These are phyloP conservation scores for Durotheca rogersii DNA, from an alignment of 495 filamentous ascomycete species.

Conservation along the genomic window DNA sequence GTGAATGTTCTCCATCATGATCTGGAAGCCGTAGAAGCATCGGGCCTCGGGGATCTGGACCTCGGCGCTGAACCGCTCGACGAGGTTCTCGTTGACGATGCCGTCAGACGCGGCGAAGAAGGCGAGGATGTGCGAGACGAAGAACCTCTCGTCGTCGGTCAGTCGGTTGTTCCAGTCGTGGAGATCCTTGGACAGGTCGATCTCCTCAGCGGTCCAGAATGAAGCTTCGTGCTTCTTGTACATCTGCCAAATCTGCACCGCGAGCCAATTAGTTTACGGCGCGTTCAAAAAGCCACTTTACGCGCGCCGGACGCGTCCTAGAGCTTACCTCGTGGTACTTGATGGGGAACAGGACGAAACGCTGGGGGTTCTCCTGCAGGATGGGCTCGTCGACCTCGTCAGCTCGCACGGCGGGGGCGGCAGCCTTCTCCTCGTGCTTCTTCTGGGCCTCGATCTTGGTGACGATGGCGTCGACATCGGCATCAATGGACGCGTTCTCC, in stretches of 20 bases:
- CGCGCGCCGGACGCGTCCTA: constrained; percentile 41
- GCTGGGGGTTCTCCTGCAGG: constrained; percentile 91
- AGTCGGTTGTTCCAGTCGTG: constrained; percentile 98
- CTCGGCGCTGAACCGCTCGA: constrained; percentile 96
- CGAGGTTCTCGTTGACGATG: constrained; percentile 99
- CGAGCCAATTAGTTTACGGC: constrained; percentile 44
- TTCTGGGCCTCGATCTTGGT: constrained; percentile 55
- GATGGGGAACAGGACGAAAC: constrained; percentile 97
- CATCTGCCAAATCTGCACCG: constrained; percentile 98
- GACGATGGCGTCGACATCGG: constrained; percentile 56
- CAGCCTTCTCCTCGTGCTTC: constrained; percentile 49
- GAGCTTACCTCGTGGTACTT: constrained; percentile 98
- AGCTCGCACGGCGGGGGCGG: constrained; percentile 63
- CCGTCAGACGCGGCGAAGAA: constrained; percentile 99
- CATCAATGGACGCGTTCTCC: constrained; percentile 72
- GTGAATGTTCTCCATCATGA: constrained; percentile 99
- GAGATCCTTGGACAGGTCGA: constrained; percentile 96
- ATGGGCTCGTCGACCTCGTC: constrained; percentile 84
- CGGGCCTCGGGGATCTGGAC: constrained; percentile 97
- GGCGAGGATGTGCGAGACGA: constrained; percentile 96
- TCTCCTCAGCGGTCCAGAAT: constrained; percentile 99
- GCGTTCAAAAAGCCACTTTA: constrained; percentile 49
- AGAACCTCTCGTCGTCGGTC: constrained; percentile 96
- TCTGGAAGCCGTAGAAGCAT: constrained; percentile 99
- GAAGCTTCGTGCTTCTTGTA: constrained; percentile 99